These are phyloP conservation scores for Fraxinus paxiana DNA, from an alignment of 305 asterid genomes.

Conservation along the genomic window DNA sequence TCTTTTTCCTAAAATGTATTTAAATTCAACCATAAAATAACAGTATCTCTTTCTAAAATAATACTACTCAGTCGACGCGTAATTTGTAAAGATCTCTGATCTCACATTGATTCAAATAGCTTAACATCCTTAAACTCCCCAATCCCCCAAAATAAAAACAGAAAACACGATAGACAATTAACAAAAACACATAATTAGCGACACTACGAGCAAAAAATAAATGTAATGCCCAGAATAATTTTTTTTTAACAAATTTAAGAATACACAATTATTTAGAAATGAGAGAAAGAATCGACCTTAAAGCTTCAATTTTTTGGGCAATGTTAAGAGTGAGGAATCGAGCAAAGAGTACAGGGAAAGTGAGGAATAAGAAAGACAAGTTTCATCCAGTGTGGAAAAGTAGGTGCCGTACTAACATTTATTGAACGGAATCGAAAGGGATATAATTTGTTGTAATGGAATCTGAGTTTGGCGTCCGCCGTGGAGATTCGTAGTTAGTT, in stretches of 20 bases:
- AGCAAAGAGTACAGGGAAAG: background rate
- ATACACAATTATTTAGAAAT: background rate
- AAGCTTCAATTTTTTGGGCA: constrained; percentile 11
- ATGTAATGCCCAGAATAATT: background rate
- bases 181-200: background rate
- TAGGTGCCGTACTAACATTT: constrained; percentile 12
- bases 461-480: constrained; percentile 27
- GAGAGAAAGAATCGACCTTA: constrained; percentile 23
- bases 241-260: background rate
- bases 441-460: constrained; percentile 4
- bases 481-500: constrained; percentile 29
- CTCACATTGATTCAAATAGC: background rate
- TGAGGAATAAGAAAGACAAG: constrained; percentile 8
- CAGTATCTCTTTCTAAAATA: background rate
- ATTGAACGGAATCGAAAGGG: constrained; percentile 30
- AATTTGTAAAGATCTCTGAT: background rate
- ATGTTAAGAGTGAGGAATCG: constrained; percentile 4
- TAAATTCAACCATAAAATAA: background rate
- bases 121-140: background rate
- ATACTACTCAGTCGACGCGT: background rate
- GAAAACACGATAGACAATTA: background rate
- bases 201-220: background rate
- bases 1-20: background rate
- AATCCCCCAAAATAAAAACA: background rate
- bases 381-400: constrained; percentile 20